Percentiles rank a stretch among this genome's conserved stretches.
These are phyloP conservation scores for Radiomyces spectabilis DNA, from an alignment of 192 early-diverging fungal species.

Conservation along the genomic window DNA sequence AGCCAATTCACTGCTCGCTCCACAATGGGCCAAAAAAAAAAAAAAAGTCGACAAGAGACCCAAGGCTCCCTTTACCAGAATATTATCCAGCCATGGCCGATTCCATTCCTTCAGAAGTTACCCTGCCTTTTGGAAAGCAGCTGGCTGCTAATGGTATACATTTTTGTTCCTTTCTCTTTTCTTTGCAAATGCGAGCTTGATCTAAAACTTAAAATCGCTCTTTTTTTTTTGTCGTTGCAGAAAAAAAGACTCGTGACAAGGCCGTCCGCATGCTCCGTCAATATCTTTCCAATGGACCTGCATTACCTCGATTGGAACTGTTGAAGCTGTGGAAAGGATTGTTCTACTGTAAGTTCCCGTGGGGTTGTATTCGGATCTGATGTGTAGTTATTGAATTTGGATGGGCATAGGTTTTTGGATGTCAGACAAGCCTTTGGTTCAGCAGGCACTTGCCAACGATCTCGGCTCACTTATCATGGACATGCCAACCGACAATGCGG, in stretches of 20 bases:
- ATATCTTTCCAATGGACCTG: conserved; percentile 46
- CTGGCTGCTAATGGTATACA: conserved; percentile 60
- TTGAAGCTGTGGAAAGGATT: conserved; percentile 88
- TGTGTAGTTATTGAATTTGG: not conserved
- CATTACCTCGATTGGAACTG: conserved; percentile 57
- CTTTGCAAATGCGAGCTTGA: no score
- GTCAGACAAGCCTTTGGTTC: conserved; percentile 89
- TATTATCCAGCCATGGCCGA: no score
- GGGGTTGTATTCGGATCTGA: not conserved
- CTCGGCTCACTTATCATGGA: conserved; percentile 54
- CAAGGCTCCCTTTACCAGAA: no score
- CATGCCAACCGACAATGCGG: conserved; percentile 35
- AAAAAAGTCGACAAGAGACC: no score
- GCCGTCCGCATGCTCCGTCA: conserved; percentile 53
- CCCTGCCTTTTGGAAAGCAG: conserved; percentile 55
- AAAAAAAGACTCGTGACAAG: conserved; percentile 67
- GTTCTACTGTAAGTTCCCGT: conserved; percentile 71
- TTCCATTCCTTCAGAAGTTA: no score
- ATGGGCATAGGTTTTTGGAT: conserved; percentile 78
- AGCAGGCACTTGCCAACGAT: conserved; percentile 78
- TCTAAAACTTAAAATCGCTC: not conserved
- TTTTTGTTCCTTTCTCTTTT: no score
- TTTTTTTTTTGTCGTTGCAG: conserved; percentile 29
- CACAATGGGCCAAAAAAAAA: no score
- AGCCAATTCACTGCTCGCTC: no score